phyloP scores from a whole-genome alignment of 768 basidiomycete species.

The Termitomyces sp. region DNA sequence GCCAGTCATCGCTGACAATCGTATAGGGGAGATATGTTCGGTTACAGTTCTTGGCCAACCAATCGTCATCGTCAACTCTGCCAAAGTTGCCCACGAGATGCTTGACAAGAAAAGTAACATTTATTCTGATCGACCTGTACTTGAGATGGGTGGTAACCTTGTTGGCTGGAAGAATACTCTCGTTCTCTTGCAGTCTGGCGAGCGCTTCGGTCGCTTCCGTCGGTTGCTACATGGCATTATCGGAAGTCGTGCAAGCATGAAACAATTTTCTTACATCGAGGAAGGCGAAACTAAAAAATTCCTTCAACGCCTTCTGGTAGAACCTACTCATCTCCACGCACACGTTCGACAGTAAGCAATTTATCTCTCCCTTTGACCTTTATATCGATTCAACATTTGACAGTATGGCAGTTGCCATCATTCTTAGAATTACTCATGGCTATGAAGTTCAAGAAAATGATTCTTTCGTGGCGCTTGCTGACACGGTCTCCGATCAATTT shows the following conservation, averaged over 20 bases:
- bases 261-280: slow-evolving; percentile 16
- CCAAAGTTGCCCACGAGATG: slow-evolving; percentile 24
- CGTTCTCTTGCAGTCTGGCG: background rate
- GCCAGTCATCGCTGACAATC: background rate
- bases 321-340: slow-evolving; percentile 27
- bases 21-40: background rate
- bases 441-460: slow-evolving; percentile 37
- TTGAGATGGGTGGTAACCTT: slow-evolving; percentile 1
- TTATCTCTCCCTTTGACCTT: background rate
- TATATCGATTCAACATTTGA: background rate
- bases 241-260: slow-evolving; percentile 30
- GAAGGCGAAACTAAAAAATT: slow-evolving; percentile 37
- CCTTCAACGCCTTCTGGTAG: slow-evolving; percentile 30
- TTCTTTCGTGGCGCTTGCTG: slow-evolving; percentile 35
- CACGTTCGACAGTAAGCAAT: slow-evolving; percentile 34
- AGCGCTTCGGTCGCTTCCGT: slow-evolving; percentile 4
- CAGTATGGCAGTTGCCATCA: slow-evolving; percentile 41
- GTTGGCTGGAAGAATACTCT: background rate
- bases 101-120: slow-evolving; percentile 25
- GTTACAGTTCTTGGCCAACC: slow-evolving; percentile 14
- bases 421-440: slow-evolving; percentile 41
- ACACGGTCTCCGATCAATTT: slow-evolving; percentile 35
- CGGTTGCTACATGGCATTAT: slow-evolving; percentile 36
- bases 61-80: slow-evolving; percentile 27
- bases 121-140: slow-evolving; percentile 25